Percentiles rank a stretch among this genome's conserved stretches.
These are phyloP conservation scores for Aspergillus hortae DNA, from an alignment of 2,329 filamentous ascomycete genomes.

Conservation along the genomic window DNA sequence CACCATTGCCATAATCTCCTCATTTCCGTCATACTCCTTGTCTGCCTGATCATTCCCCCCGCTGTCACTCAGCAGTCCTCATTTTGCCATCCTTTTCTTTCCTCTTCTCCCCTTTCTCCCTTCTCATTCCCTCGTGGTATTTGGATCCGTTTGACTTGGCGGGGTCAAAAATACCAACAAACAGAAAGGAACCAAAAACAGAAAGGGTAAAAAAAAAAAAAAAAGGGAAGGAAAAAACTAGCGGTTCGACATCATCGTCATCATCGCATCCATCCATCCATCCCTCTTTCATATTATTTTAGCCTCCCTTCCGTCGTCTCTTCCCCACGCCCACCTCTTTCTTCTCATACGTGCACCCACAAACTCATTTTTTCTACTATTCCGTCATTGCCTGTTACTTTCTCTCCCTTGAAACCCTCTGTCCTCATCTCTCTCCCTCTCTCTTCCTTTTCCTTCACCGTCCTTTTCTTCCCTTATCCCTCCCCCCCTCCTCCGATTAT, in stretches of 20 bases:
- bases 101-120: background rate
- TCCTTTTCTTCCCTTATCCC: too few species aligned
- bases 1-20: background rate
- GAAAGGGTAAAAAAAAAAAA: background rate
- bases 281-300: slow-evolving; percentile 9
- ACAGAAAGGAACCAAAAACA: background rate
- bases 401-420: background rate
- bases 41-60: background rate
- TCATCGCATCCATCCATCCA: slow-evolving; percentile 7
- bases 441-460: slow-evolving; percentile 1
- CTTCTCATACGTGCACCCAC: background rate
- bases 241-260: slow-evolving; percentile 6
- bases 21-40: background rate
- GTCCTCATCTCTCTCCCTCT: background rate
- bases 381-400: slow-evolving; percentile 2
- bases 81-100: background rate
- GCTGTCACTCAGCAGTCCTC: background rate
- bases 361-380: background rate
- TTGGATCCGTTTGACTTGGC: background rate
- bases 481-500: slow-evolving; percentile 1
- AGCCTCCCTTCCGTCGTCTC: slow-evolving; percentile 1
- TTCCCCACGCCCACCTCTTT: background rate
- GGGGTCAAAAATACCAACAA: background rate
- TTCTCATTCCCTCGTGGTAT: slow-evolving; percentile 3
- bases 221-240: background rate